Evolutionary conservation across 2,329 filamentous ascomycete species (phyloP), one percentile per base, ranked within the genome.

Genomic region (Calonectria honghensis): DNA sequence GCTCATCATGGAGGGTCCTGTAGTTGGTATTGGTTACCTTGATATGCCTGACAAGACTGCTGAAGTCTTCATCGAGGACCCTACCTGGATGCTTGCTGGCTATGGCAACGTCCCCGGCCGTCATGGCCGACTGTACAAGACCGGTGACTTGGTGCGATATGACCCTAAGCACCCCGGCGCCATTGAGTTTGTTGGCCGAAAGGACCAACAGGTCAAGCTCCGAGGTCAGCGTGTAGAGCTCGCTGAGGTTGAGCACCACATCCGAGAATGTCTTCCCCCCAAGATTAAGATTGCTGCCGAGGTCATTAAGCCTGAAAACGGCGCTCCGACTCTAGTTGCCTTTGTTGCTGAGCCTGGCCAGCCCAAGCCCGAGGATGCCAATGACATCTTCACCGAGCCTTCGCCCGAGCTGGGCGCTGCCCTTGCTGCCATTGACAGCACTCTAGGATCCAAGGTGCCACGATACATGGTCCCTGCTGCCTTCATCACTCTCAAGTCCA

Each of bases 1-100:
- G 79, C 83, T 91, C n/a, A 82, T 90, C 9, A 84, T 92, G n/a
- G 89, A 90, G 74, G 90, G 90, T 0, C 91, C 91, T 1, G 88
- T 91, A 20, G 89, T 94, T 6, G 91, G 91, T 13, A 85, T 90
- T 39, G 91, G 91, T 29, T 94, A 94, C 73, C 84, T 93, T 27
- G 89, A 89, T 67, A 89, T 93, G 71, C 85, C 86, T 0, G 86
- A 87, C 50, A 92, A 91, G 82, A 93, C 92, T 0, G 86, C 86
- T 4, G 87, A 88, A 32, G 88, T 87, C 0, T 94, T 94, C 74
- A 89, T 94, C 59, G 83, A 86, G 13, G 85, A 91, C 69, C 91
- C 90, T 0, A 81, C 81, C 1, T 93, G 91, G 89, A 84, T 90
- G 1, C 81, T 85, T 6, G 81, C 82, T 0, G 88, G 88, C 6